A percentile compares a stretch with the other conserved stretches of the same genome.
Conservation (phyloP, 306 rosid species). For the Corylus americana region DNA sequence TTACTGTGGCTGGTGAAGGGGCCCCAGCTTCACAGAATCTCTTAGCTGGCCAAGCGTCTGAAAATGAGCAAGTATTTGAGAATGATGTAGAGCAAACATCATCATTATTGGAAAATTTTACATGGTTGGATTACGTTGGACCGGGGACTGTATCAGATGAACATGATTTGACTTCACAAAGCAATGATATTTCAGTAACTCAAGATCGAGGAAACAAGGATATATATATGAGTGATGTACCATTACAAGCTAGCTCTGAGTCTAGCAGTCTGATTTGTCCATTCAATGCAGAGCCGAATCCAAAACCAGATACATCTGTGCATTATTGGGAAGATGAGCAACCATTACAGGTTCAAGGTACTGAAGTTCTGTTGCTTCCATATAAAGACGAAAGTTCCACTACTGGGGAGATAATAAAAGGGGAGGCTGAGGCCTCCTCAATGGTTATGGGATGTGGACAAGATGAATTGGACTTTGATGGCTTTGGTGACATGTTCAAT, state of each 20-base stretch:
- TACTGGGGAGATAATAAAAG: slow-evolving; percentile 39
- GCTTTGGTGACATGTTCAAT: slow-evolving; percentile 75
- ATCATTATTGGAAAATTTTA: slow-evolving; percentile 36
- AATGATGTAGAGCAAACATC: slow-evolving; percentile 48
- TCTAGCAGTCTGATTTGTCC: slow-evolving; percentile 36
- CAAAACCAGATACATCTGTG: slow-evolving; percentile 41
- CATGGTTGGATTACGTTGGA: slow-evolving; percentile 87
- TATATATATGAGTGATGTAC: slow-evolving; percentile 30
- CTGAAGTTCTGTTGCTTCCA: slow-evolving; percentile 77
- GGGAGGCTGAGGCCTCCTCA: slow-evolving; percentile 62
- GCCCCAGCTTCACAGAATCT: slow-evolving; percentile 35
- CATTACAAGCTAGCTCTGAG: slow-evolving; percentile 42
- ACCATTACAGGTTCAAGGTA: slow-evolving; percentile 70
- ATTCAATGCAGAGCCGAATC: slow-evolving; percentile 32
- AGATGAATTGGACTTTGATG: slow-evolving; percentile 69
- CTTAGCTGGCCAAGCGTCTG: slow-evolving; percentile 46
- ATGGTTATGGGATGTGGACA: slow-evolving; percentile 51
- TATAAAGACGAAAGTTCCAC: slow-evolving; percentile 62
- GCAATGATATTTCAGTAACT: slow-evolving; percentile 33
- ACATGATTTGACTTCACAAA: slow-evolving; percentile 37
- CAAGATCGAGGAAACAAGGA: slow-evolving; percentile 44
- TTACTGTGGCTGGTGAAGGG: slow-evolving; percentile 37
- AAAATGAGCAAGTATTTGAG: slow-evolving; percentile 39
- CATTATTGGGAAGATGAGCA: slow-evolving; percentile 68
- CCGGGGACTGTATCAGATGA: slow-evolving; percentile 37